Evolutionary conservation across 1,139 yeast species (phyloP), one percentile per base, ranked within the genome.

Genomic region (Hyphopichia pseudoburtonii): DNA sequence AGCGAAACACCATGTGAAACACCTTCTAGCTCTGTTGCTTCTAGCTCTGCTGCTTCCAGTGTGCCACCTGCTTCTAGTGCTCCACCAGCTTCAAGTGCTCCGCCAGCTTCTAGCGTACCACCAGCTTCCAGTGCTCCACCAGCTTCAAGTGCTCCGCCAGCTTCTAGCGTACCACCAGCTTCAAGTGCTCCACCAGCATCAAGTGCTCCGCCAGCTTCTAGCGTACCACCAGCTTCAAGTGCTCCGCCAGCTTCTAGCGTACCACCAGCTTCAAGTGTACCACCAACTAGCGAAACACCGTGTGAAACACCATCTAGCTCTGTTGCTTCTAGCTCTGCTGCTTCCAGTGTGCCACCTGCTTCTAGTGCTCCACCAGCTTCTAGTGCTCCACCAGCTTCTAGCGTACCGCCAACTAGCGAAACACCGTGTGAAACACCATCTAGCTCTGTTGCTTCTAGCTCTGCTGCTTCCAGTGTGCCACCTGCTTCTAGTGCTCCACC

Each of bases 21-120:
- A 45, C 45, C 46, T 24, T 25, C 55, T 42, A 41, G n/a, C n/a
- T n/a, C n/a, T n/a, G n/a, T n/a, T n/a, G n/a, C n/a, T n/a, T n/a
- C n/a, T n/a, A n/a, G n/a, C n/a, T n/a, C n/a, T n/a, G n/a, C n/a
- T n/a, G n/a, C n/a, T n/a, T n/a, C n/a, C n/a, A n/a, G n/a, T n/a
- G n/a, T n/a, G n/a, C n/a, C n/a, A n/a, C n/a, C 54, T 39, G 41
- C 45, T 26, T 38, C 48, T 29, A 45, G 56, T 32, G 34, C 5
- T 10, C 58, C 26, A 36, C 53, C n/a, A n/a, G n/a, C n/a, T n/a
- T n/a, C n/a, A n/a, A 7, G 22, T 19, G 22, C 6, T 19, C 6
- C 22, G 6, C 9, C 22, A 7, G 6, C 22, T 19, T 19, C 22
- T 19, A 9, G 9, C 6, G 22, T 19, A 6, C 22, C 22, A 7